These are phyloP conservation scores for Flaveria robusta DNA, from an alignment of 129 eudicot genomes.

Conservation along the genomic window DNA sequence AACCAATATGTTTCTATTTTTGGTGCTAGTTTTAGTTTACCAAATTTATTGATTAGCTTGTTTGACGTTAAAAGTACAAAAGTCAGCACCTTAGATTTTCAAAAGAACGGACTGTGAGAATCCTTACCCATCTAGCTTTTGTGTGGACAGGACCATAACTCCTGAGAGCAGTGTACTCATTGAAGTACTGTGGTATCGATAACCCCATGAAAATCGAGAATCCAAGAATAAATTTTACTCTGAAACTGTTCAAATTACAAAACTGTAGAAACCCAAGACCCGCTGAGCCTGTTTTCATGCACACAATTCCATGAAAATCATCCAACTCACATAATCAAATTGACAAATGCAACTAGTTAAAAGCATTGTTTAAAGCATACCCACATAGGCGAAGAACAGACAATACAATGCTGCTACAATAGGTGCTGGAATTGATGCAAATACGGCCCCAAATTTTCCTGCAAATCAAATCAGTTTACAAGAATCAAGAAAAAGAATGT, in stretches of 20 bases:
- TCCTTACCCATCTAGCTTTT: constrained; percentile 82
- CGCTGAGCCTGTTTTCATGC: constrained; percentile 61
- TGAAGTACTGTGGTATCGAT: constrained; percentile 91
- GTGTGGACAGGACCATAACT: constrained; percentile 89
- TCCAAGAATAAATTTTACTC: constrained; percentile 90
- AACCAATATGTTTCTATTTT: background rate
- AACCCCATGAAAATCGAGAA: constrained; percentile 94
- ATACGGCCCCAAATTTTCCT: constrained; percentile 96
- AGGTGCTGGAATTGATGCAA: constrained; percentile 95
- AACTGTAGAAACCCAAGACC: constrained; percentile 87
- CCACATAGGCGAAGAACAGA: constrained; percentile 90
- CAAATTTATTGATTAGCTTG: background rate
- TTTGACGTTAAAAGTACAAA: constrained; percentile 21
- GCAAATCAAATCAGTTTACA: constrained; percentile 7
- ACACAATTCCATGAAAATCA: background rate
- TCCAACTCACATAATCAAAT: background rate
- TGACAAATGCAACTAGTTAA: background rate
- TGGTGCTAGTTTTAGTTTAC: background rate
- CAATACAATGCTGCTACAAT: constrained; percentile 87
- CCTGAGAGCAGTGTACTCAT: constrained; percentile 63
- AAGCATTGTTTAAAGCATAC: constrained; percentile 42
- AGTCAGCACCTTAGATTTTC: background rate
- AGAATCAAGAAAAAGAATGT: background rate
- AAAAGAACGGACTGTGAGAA: background rate
- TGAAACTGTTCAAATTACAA: constrained; percentile 89